Evolutionary conservation across 805 yeast species (phyloP), one percentile per base, ranked within the genome.

Genomic region (Kuraishia hungarica): DNA sequence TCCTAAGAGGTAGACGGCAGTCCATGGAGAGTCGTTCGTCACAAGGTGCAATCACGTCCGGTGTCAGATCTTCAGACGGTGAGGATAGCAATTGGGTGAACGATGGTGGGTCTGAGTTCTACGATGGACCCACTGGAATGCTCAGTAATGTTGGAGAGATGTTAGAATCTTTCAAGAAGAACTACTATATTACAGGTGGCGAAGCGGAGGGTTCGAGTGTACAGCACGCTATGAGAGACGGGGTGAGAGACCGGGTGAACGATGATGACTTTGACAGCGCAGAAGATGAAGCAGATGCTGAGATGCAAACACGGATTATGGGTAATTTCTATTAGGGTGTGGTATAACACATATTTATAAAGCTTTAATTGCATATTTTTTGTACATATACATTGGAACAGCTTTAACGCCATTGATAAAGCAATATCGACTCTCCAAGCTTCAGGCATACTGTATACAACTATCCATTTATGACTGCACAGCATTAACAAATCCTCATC

Each of bases 121-220:
- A 71, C 67, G 85, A 83, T 46, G 92, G 92, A 0, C 88, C 91
- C 0, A 82, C 92, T 0, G 91, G 92, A 0, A 71, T 86, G 73
- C 70, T 86, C 21, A 77, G 84, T 22, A 83, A 87, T 20, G 79
- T 86, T 4, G 79, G 84, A 48, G 89, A 83, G 55, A 71, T 79
- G 70, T 70, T 82, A 46, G 83, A 78, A 17, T 73, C 70, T 53
- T 69, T 81, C 54, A 69, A 68, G 5, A 71, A 65, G 15, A 47
- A 39, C n/a, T 51, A 54, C 48, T 39, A 54, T n/a, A 48, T 23
- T 24, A 39, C 49, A 24, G 22, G 15, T 22, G 29, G 23, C 20
- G 53, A 46, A 19, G 35, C 39, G 17, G 51, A 54, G 28, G n/a
- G 11, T 11, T 20, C 5, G 29, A 26, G 29, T 10, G 8, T 26